These are phyloP conservation scores for Cryphonectria nitschkei DNA, from an alignment of 2,329 filamentous ascomycete species.

Conservation along the genomic window DNA sequence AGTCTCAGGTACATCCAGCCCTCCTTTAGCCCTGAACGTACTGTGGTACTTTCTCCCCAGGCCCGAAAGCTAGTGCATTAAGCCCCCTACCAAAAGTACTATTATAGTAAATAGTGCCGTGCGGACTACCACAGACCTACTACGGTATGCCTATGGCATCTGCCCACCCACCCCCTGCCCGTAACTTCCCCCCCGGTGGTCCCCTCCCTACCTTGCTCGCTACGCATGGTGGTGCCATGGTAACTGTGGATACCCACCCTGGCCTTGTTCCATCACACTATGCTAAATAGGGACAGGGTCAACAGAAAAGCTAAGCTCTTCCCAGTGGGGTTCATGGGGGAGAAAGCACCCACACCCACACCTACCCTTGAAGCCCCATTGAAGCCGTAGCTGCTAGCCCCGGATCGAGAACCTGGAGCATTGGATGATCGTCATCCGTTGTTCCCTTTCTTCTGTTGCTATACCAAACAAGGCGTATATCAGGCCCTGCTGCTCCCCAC, in stretches of 20 bases:
- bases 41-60: not conserved
- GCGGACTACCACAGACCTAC: not conserved
- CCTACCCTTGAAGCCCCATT: not conserved
- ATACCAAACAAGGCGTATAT: not conserved
- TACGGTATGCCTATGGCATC: no score
- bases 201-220: not conserved
- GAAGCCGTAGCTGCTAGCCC: not conserved
- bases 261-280: not conserved
- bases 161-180: not conserved
- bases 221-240: not conserved
- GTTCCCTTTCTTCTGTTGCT: not conserved
- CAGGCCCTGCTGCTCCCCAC: not conserved
- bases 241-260: not conserved
- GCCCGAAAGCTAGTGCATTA: not conserved
- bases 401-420: not conserved
- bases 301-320: not conserved
- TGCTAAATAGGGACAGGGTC: not conserved
- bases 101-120: not conserved
- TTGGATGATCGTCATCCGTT: constrained; percentile 14
- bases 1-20: not conserved
- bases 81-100: not conserved
- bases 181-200: not conserved
- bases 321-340: not conserved
- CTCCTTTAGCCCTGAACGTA: not conserved
- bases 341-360: no score